Conservation (phyloP, 306 rosid genomes). For the Prunus salicina region DNA sequence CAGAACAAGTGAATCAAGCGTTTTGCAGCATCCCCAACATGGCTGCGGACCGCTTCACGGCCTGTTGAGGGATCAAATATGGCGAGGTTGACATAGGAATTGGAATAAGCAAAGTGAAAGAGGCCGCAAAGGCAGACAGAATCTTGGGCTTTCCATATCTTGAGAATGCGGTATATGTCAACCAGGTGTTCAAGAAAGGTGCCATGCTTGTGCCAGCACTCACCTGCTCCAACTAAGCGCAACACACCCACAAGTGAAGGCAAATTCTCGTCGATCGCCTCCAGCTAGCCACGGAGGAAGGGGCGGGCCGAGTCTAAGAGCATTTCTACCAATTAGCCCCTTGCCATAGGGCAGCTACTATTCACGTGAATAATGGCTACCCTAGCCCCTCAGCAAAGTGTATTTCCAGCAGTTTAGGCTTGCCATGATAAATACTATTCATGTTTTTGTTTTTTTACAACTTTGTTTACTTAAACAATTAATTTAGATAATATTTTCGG, state of each 20-base stretch:
- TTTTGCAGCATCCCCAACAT: conserved; percentile 66
- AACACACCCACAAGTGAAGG: conserved; percentile 52
- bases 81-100: conserved; percentile 89
- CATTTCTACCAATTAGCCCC: background rate
- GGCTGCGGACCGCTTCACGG: conserved; percentile 56
- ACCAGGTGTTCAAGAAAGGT: conserved; percentile 75
- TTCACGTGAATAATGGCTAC: too few relatives aligned
- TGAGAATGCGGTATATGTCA: conserved; percentile 65
- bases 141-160: conserved; percentile 60
- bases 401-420: too few relatives aligned
- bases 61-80: conserved; percentile 83
- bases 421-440: too few relatives aligned
- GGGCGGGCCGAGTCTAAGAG: conserved; percentile 65
- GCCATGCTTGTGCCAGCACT: conserved; percentile 98
- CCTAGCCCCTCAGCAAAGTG: too few relatives aligned
- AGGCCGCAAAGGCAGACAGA: conserved; percentile 76
- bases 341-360: too few relatives aligned
- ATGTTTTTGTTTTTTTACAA: too few relatives aligned
- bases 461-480: too few relatives aligned
- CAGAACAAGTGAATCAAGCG: conserved; percentile 72
- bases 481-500: too few relatives aligned
- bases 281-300: conserved; percentile 73
- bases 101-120: conserved; percentile 91
- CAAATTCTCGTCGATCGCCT: conserved; percentile 39
- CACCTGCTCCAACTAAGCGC: conserved; percentile 77